Evolutionary conservation across 176 grass and related monocot species (phyloP).

Genomic region (Leersia perrieri): DNA sequence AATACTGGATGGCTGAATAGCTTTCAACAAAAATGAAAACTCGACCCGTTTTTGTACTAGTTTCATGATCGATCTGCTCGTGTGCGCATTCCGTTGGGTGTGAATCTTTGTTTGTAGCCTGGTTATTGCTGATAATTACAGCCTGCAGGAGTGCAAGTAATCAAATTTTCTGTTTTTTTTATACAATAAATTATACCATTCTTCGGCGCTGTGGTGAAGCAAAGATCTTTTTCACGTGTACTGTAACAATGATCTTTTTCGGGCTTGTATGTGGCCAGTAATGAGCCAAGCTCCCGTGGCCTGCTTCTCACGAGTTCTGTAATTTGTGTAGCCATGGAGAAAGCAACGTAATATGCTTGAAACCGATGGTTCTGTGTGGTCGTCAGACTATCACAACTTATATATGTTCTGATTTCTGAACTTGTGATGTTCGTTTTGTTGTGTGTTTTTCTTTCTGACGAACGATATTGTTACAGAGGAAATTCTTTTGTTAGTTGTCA

Average conservation of each 20-base stretch:
- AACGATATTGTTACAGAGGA: not conserved
- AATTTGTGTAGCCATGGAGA: not conserved
- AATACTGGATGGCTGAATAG: not conserved
- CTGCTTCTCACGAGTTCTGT: not conserved
- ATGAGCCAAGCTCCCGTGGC: not conserved
- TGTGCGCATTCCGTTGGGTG: not conserved
- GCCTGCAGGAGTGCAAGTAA: not conserved
- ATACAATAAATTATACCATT: not conserved
- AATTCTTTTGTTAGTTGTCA: not conserved
- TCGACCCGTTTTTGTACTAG: not conserved
- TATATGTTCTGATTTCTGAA: not conserved
- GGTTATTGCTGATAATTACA: not conserved
- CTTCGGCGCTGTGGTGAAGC: not conserved
- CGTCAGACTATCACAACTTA: not conserved
- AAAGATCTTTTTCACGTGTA: not conserved
- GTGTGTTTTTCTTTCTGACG: not conserved
- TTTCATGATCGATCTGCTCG: not conserved
- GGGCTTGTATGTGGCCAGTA: not conserved
- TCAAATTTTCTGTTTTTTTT: not conserved
- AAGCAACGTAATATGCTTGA: conserved; percentile 14
- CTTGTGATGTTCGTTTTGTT: not conserved
- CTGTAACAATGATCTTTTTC: conserved; percentile 13
- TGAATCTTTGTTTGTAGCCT: not conserved
- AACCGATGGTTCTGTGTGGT: conserved; percentile 5
- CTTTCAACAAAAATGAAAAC: conserved; percentile 1